Evolutionary conservation across 2,329 filamentous ascomycete species (phyloP).

Genomic region (Diplodia intermedia): DNA sequence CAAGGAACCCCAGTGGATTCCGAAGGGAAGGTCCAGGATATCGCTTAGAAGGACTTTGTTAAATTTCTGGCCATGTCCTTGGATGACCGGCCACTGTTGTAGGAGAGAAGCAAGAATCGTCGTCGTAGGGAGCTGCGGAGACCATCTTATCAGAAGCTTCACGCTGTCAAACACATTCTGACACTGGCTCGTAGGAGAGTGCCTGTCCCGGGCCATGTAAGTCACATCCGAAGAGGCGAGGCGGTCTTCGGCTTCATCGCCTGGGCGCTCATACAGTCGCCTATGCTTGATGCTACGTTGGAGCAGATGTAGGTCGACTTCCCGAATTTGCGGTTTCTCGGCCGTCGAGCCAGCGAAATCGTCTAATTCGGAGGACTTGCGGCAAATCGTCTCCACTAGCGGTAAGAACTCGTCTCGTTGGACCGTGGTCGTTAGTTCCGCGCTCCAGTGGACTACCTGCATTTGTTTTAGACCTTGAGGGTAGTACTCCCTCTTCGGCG

Average conservation of each 20-base stretch:
- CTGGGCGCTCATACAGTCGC: not conserved
- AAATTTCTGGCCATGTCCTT: constrained; percentile 37
- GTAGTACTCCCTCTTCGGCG: constrained; percentile 47
- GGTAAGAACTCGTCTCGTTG: constrained; percentile 44
- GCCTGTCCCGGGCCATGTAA: not conserved
- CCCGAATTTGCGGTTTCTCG: not conserved
- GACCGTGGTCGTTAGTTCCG: constrained; percentile 36
- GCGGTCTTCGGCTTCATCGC: rapidly evolving
- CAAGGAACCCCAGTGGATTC: constrained; percentile 54
- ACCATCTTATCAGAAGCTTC: constrained; percentile 9
- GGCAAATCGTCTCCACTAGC: constrained; percentile 35
- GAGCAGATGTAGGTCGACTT: not conserved
- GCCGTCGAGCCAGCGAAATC: constrained; percentile 6
- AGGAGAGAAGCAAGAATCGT: not conserved
- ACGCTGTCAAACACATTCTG: constrained; percentile 14
- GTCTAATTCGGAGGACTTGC: constrained; percentile 33
- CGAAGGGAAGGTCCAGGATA: constrained; percentile 48
- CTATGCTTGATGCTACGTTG: not conserved
- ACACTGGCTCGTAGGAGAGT: not conserved
- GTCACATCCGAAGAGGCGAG: not conserved
- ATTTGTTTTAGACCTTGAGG: constrained; percentile 40
- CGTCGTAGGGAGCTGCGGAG: not conserved
- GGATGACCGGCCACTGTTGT: constrained; percentile 1
- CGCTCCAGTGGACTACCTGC: constrained; percentile 45
- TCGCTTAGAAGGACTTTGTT: constrained; percentile 49